Base-by-base conservation (phyloP, 305 asterid species). In the Salvia sclarea region DNA sequence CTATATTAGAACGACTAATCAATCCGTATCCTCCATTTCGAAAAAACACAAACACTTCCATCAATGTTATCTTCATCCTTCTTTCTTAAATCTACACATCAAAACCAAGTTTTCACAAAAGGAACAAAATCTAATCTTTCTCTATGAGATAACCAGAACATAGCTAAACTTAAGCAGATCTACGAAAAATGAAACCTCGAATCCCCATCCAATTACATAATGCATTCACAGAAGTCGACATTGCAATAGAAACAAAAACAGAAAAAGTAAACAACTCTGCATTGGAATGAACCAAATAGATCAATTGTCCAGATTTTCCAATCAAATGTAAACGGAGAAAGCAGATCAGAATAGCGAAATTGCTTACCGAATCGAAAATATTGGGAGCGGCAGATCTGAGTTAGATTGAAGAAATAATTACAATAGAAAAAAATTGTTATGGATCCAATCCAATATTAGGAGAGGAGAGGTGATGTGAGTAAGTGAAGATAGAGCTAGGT, bases 371-470 rank as follows among this genome's bases (percentile, higher is more conserved):
- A 64, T 64, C 62, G 71, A 54, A 1, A 40, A 53, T 69, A 60
- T 45, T 71, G 64, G 76, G 28, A 72, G 20, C 70, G 38, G 61
- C 70, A 73, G 81, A 76, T 80, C 84, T 69, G 70, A 68, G 71
- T 49, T 48, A 38, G 69, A 72, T 72, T 72, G 35, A 40, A 16
- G 56, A 17, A 52, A 61, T 40, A 62, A 62, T 52, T 41, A 54
- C 35, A 13, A 54, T 31, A 24, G 7, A 25, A 40, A 55, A 20
- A 25, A 70, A 61, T 44, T 14, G 72, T 58, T 6, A 65, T 50
- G 21, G 69, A 50, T 35, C 41, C 63, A 41, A 50, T 35, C 41
- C 63, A 41, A 64, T 58, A 69, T 64, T 64, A 40, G 66, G 47
- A 21, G 64, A 47, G 18, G 22, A 18, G 25, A 40, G 63, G 61